A percentile compares a stretch with the other conserved stretches of the same genome.
Evolutionary conservation across 768 basidiomycete species (phyloP).

Genomic region (Glaciozyma antarctica): DNA sequence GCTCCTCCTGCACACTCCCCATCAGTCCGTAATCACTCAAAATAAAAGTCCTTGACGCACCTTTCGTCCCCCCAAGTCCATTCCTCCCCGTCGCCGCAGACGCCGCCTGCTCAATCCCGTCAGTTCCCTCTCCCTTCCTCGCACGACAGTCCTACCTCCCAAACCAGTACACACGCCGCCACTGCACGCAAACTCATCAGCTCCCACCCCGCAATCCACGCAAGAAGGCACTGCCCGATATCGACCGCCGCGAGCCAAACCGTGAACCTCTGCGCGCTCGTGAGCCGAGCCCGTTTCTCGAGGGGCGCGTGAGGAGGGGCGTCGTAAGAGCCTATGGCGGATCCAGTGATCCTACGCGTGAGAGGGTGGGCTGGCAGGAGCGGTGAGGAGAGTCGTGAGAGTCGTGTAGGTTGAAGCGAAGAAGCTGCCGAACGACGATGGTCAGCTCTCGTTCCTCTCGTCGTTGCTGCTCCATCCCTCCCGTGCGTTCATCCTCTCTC

Average conservation of each 20-base stretch:
- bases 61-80: constrained; percentile 4
- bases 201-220: not conserved
- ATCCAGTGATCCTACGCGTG: not conserved
- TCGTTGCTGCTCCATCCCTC: not conserved
- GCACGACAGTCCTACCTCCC: constrained; percentile 11
- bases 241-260: constrained; percentile 6
- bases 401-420: constrained; percentile 20
- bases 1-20: not conserved
- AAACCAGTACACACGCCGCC: constrained; percentile 9
- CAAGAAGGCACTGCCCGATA: constrained; percentile 3
- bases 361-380: constrained; percentile 16
- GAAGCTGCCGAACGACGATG: constrained; percentile 5
- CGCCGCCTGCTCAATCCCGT: constrained; percentile 6
- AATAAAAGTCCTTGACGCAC: too few relatives aligned
- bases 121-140: not conserved
- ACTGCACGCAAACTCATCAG: constrained; percentile 1
- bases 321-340: not conserved
- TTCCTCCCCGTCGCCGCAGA: not conserved
- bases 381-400: constrained; percentile 19
- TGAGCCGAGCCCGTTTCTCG: constrained; percentile 7
- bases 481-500: not conserved
- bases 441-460: not conserved
- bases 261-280: constrained; percentile 23
- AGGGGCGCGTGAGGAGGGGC: not conserved
- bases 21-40: too few relatives aligned